These are phyloP conservation scores for Debaryomyces nepalensis DNA, from an alignment of 1,139 yeast species.

Conservation along the genomic window DNA sequence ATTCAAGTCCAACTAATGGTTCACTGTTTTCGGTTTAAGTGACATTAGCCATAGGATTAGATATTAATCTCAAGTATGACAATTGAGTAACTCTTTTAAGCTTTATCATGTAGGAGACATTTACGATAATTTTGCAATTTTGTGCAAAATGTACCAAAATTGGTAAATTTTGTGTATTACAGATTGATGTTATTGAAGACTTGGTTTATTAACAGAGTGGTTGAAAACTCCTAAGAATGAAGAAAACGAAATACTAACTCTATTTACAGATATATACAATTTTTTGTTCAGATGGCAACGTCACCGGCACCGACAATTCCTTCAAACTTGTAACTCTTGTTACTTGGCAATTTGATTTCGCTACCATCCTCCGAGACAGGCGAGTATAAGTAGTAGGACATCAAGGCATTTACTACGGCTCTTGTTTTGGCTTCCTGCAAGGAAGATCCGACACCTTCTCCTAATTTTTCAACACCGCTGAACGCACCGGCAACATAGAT, in stretches of 20 bases:
- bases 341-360: slow-evolving; percentile 62
- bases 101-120: too few species aligned
- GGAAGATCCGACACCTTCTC: slow-evolving; percentile 96
- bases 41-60: too few species aligned
- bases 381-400: slow-evolving; percentile 88
- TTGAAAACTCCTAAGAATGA: background rate
- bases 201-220: slow-evolving; percentile 4
- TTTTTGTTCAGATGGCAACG: slow-evolving; percentile 43
- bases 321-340: slow-evolving; percentile 47
- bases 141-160: background rate
- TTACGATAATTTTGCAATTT: too few species aligned
- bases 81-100: too few species aligned
- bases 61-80: too few species aligned
- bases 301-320: slow-evolving; percentile 61
- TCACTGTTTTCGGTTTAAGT: background rate
- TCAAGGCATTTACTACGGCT: slow-evolving; percentile 88
- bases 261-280: slow-evolving; percentile 16
- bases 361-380: slow-evolving; percentile 59
- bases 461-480: slow-evolving; percentile 79
- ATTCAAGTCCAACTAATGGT: too few species aligned
- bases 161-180: too few species aligned
- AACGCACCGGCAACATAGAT: slow-evolving; percentile 92
- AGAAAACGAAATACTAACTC: slow-evolving; percentile 8
- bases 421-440: slow-evolving; percentile 90
- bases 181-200: too few species aligned